Evolutionary conservation across 2,329 filamentous ascomycete genomes (phyloP).

Genomic region (Acrocalymma vagum): DNA sequence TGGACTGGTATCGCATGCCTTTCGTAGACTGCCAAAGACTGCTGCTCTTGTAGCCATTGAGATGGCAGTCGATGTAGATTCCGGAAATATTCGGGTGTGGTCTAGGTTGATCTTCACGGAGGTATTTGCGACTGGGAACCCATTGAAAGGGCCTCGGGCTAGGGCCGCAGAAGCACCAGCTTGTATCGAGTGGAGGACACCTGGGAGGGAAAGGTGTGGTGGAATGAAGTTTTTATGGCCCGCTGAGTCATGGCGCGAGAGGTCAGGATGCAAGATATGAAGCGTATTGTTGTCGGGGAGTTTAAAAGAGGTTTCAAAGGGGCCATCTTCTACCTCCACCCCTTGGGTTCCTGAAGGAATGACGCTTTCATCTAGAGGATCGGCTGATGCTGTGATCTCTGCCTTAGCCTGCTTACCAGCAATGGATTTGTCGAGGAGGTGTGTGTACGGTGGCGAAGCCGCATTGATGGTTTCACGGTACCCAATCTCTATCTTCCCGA

Average conservation of each 20-base stretch:
- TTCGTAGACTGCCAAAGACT: constrained; percentile 73
- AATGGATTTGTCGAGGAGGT: constrained; percentile 79
- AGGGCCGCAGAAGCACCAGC: constrained; percentile 86
- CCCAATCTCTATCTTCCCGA: constrained; percentile 92
- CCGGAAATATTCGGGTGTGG: constrained; percentile 69
- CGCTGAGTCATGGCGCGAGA: constrained; percentile 50
- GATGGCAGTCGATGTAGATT: constrained; percentile 71
- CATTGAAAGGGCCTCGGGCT: constrained; percentile 81
- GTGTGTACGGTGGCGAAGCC: constrained; percentile 64
- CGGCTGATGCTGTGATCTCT: constrained; percentile 73
- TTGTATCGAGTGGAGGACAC: constrained; percentile 66
- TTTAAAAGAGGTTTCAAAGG: constrained; percentile 37
- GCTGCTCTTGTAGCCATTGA: constrained; percentile 71
- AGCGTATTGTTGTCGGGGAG: constrained; percentile 74
- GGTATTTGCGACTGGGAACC: constrained; percentile 81
- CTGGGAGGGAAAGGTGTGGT: constrained; percentile 59
- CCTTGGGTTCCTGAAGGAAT: constrained; percentile 29
- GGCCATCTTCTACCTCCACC: constrained; percentile 33
- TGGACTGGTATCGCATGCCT: constrained; percentile 62
- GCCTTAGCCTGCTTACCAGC: constrained; percentile 83
- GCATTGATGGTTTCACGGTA: constrained; percentile 84
- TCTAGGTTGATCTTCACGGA: constrained; percentile 76
- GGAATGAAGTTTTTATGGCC: constrained; percentile 59
- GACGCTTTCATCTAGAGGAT: constrained; percentile 60
- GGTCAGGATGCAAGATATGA: constrained; percentile 61